Base-by-base conservation (phyloP, 2,329 filamentous ascomycete species). In the Fusarium tricinctum region DNA sequence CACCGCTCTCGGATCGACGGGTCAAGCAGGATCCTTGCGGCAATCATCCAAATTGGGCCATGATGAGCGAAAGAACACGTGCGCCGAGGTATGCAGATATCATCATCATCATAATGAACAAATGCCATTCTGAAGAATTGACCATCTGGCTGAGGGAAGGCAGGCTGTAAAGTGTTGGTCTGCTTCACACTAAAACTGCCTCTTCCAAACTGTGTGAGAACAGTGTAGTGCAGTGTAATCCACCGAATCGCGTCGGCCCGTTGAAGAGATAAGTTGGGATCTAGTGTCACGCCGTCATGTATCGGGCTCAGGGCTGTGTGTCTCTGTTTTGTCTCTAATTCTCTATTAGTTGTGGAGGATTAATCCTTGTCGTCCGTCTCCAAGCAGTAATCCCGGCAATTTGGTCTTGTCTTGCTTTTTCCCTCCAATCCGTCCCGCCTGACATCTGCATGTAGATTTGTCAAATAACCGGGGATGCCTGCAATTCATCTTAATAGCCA, bases 241-340 rank as follows among this genome's bases (percentile, higher is more conserved):
- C 35, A 15, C 59, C 38, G 59, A 63, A 64, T 22, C 46, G 45
- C 40, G 47, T 65, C 61, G 61, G 60, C 46, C 59, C 52, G 52
- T 64, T 28, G 32, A 28, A 30, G 35, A 40, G 32, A 40, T 53
- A 45, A 10, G 17, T 38, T 12, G 9, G 54, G 35, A 38, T 38
- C 58, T 46, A 49, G 65, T 62, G 45, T 57, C 55, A 60, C 59
- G 22, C 42, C 55, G 38, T 60, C 59, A 60, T 53, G 28, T 28
- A 17, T 32, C 23, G 30, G 55, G 15, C 39, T 43, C 30, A 32
- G 30, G 30, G 30, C 42, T 56, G 57, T 26, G 56, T 62, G 23
- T 47, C 22, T 28, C 20, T 39, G 57, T 26, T 28, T n/a, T 39
- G 23, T 23, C 23, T 23, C 23, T 8, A 23, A 23, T 23, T 46